Conservation (phyloP, 2,329 filamentous ascomycete species). For the Alternaria triticina region DNA sequence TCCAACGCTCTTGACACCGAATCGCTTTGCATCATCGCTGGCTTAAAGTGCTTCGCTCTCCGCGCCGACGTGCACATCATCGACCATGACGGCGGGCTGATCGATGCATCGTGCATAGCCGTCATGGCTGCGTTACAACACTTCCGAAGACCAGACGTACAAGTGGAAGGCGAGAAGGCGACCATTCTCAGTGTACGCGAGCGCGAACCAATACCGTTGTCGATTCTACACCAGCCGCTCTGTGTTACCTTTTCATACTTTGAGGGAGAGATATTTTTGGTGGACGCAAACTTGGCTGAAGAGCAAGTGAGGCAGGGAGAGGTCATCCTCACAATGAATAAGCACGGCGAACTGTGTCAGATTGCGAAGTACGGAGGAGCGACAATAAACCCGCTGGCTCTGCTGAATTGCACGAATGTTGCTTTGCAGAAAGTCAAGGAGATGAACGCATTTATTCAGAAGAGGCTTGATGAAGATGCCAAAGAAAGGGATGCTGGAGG, state of each 20-base stretch:
- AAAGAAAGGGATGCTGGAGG: slow-evolving; percentile 80
- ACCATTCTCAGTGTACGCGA: slow-evolving; percentile 85
- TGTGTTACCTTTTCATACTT: slow-evolving; percentile 91
- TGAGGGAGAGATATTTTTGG: slow-evolving; percentile 71
- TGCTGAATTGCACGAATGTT: slow-evolving; percentile 77
- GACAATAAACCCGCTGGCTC: slow-evolving; percentile 76
- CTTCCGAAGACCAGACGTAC: slow-evolving; percentile 88
- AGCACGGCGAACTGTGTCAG: slow-evolving; percentile 88
- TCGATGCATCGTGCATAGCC: slow-evolving; percentile 85
- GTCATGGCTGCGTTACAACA: slow-evolving; percentile 88
- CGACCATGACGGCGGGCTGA: slow-evolving; percentile 86
- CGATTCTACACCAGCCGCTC: slow-evolving; percentile 89
- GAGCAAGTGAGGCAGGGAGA: slow-evolving; percentile 77
- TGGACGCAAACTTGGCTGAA: slow-evolving; percentile 77
- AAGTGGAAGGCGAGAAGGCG: slow-evolving; percentile 81
- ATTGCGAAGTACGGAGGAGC: slow-evolving; percentile 88
- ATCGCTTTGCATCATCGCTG: slow-evolving; percentile 90
- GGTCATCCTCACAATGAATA: slow-evolving; percentile 84
- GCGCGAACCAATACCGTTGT: slow-evolving; percentile 86
- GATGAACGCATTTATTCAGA: slow-evolving; percentile 75
- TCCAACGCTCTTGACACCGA: slow-evolving; percentile 94
- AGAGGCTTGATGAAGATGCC: slow-evolving; percentile 76
- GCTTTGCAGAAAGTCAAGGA: slow-evolving; percentile 82
- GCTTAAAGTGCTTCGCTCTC: slow-evolving; percentile 88
- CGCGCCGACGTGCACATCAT: slow-evolving; percentile 91